Percentiles rank a stretch among this genome's conserved stretches.
Evolutionary conservation across 192 early-diverging fungal genomes (phyloP).

Genomic region (Tieghemiomyces parasiticus): DNA sequence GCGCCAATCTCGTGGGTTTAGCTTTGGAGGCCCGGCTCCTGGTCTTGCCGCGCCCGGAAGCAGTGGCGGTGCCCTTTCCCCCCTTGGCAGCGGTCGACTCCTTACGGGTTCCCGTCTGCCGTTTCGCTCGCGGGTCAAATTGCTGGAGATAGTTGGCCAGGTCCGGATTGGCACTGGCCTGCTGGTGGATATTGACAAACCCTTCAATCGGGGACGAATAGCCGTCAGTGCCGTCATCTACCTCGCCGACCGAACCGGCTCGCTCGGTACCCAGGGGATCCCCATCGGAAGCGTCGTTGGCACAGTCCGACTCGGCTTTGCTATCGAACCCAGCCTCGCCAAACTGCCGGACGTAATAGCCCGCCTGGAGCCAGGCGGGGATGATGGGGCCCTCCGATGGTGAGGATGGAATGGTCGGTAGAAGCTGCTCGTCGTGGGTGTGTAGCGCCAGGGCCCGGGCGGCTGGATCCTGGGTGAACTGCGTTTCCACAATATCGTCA

Average conservation of each 20-base stretch:
- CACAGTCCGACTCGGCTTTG: too few species aligned
- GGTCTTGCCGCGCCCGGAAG: not conserved
- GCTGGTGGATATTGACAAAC: not conserved
- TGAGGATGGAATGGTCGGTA: not conserved
- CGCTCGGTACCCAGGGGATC: too few species aligned
- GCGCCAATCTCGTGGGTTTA: too few species aligned
- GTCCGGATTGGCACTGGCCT: not conserved
- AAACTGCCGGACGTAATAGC: too few species aligned
- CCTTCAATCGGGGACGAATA: not conserved
- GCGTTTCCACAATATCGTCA: slow-evolving; percentile 3
- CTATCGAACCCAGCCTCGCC: too few species aligned
- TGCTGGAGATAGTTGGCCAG: not conserved
- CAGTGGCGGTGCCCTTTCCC: not conserved
- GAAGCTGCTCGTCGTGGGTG: not conserved
- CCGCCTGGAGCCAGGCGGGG: not conserved
- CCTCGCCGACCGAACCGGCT: too few species aligned
- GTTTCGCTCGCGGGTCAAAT: too few species aligned
- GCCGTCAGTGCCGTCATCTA: too few species aligned
- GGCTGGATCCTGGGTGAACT: not conserved
- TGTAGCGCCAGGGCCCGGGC: not conserved
- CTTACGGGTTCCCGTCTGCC: too few species aligned
- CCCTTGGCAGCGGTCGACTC: too few species aligned
- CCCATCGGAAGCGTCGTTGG: too few species aligned
- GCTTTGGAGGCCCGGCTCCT: not conserved
- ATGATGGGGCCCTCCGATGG: not conserved